These are phyloP conservation scores for Phytophthora macrochlamydospora DNA, from an alignment of 352 stramenopile genomes.

Conservation along the genomic window DNA sequence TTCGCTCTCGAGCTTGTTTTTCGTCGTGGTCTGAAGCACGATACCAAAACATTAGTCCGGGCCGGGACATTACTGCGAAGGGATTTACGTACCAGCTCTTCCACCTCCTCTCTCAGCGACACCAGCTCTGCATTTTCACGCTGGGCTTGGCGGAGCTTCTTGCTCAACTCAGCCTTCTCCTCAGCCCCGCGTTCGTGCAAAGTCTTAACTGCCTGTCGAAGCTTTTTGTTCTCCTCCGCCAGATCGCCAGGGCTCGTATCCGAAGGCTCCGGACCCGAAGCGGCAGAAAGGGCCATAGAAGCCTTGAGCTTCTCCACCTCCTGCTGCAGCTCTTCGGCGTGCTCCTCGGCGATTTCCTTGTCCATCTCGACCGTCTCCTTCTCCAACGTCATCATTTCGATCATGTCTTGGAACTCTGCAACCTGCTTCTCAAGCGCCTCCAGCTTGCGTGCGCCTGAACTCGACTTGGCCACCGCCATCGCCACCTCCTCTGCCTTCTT, in stretches of 20 bases:
- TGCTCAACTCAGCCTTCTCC: constrained; percentile 84
- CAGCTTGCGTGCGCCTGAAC: constrained; percentile 66
- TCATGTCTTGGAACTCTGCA: constrained; percentile 77
- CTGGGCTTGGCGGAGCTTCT: constrained; percentile 77
- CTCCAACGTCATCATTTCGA: constrained; percentile 87
- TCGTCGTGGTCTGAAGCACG: constrained; percentile 53
- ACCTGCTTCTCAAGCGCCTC: constrained; percentile 72
- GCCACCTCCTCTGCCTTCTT: constrained; percentile 83
- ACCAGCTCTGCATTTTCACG: constrained; percentile 76
- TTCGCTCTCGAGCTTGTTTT: constrained; percentile 59
- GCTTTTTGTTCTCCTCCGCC: constrained; percentile 83
- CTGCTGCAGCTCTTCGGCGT: constrained; percentile 70
- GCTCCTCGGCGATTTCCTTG: constrained; percentile 88
- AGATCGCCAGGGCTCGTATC: constrained; percentile 49
- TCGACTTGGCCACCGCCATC: constrained; percentile 70
- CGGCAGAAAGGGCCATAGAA: constrained; percentile 50
- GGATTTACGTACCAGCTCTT: constrained; percentile 56
- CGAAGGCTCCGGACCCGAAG: constrained; percentile 45
- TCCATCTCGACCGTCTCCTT: constrained; percentile 91
- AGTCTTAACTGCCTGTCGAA: constrained; percentile 81
- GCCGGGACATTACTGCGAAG: not conserved
- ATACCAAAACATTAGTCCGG: not conserved
- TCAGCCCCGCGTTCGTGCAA: constrained; percentile 79
- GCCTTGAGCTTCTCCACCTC: constrained; percentile 82
- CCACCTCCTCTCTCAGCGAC: constrained; percentile 68